Evolutionary conservation across 495 filamentous ascomycete species (phyloP).

Genomic region (Penicillium simplicissimum): DNA sequence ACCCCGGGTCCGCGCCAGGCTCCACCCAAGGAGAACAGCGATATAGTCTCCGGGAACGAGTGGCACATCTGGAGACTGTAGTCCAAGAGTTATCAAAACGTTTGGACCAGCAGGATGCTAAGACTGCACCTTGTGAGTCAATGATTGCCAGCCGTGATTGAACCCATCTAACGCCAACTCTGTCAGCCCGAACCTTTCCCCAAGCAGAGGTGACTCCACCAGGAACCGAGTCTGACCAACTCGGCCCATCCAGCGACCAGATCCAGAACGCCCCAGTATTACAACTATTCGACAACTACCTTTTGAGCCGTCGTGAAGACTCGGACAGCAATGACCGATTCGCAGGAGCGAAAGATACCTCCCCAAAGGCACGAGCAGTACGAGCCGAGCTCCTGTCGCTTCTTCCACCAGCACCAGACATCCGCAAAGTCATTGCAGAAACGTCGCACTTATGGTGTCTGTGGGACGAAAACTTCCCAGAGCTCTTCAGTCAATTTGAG

Average conservation of each 20-base stretch:
- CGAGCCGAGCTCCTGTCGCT: constrained; percentile 32
- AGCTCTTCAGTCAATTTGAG: constrained; percentile 15
- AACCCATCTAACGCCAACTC: background rate
- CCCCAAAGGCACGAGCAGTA: constrained; percentile 31
- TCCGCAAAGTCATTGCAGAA: constrained; percentile 31
- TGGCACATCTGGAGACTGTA: constrained; percentile 38
- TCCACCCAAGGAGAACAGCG: constrained; percentile 28
- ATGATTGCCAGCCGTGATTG: background rate
- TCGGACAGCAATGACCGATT: constrained; percentile 27
- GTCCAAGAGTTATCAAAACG: constrained; percentile 31
- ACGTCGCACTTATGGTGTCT: constrained; percentile 30
- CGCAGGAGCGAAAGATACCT: constrained; percentile 27
- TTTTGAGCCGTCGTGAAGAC: constrained; percentile 37
- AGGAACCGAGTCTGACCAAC: constrained; percentile 23
- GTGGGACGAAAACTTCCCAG: constrained; percentile 35
- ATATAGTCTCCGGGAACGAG: constrained; percentile 41
- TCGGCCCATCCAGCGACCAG: constrained; percentile 26
- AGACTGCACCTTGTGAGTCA: constrained; percentile 10
- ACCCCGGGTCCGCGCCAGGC: constrained; percentile 4
- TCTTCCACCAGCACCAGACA: constrained; percentile 34
- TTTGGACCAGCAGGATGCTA: constrained; percentile 22
- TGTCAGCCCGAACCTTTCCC: constrained; percentile 8
- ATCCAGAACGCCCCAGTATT: constrained; percentile 44
- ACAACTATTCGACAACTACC: constrained; percentile 44
- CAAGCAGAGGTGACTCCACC: constrained; percentile 8